Conservation (phyloP, 306 rosid genomes). For the Alnus rubra region DNA sequence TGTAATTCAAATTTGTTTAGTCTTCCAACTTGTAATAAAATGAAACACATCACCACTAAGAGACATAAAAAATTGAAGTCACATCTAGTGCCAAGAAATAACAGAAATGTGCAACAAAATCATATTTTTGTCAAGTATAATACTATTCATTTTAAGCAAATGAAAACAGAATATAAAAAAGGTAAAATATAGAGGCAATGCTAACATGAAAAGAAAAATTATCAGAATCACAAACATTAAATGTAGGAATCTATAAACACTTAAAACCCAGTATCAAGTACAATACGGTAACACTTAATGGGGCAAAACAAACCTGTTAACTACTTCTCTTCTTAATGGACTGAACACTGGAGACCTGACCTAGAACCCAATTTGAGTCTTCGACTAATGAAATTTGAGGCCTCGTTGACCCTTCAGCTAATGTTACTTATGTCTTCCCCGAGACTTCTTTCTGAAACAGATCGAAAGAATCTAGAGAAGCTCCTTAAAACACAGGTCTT, state of each 20-base stretch:
- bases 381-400: not conserved
- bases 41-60: not conserved
- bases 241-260: not conserved
- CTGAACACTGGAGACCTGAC: not conserved
- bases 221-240: not conserved
- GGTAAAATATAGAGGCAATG: no score
- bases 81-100: not conserved
- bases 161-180: not conserved
- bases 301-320: not conserved
- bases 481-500: not conserved
- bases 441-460: not conserved
- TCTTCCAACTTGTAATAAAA: not conserved
- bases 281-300: not conserved
- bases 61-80: not conserved
- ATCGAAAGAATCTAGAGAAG: not conserved
- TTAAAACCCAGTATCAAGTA: not conserved
- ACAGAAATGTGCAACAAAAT: not conserved
- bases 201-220: no score
- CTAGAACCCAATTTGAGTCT: not conserved
- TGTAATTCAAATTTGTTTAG: not conserved
- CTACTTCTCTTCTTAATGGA: not conserved
- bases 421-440: not conserved
- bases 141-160: not conserved
- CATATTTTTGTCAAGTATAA: no score
- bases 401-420: not conserved